phyloP scores from a whole-genome alignment of 192 early-diverging fungal genomes.

The Podila horticola region DNA sequence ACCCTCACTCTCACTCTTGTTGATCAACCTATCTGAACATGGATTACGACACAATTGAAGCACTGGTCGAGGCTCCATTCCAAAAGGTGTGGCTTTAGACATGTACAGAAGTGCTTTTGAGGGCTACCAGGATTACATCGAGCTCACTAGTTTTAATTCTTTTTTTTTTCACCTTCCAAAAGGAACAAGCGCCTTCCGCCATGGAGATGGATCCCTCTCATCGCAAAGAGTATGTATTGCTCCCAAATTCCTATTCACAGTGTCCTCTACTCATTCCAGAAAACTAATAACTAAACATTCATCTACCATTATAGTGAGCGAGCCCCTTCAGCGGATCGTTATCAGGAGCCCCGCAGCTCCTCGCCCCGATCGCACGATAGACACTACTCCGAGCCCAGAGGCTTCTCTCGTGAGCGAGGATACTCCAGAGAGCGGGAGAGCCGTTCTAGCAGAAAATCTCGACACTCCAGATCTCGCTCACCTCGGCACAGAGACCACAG shows the following conservation, averaged over 20 bases:
- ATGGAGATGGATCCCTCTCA: conserved; percentile 27
- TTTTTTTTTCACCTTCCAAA: conserved; percentile 8
- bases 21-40: conserved; percentile 6
- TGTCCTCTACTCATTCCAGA: neutral
- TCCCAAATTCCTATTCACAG: neutral
- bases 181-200: conserved; percentile 18
- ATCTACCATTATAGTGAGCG: conserved; percentile 12
- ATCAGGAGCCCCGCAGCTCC: conserved; percentile 25
- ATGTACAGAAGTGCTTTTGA: neutral
- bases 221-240: conserved; percentile 23
- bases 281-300: neutral
- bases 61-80: conserved; percentile 71
- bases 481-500: conserved; percentile 33
- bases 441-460: conserved; percentile 1
- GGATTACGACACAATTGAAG: conserved; percentile 60
- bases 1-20: neutral
- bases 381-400: conserved; percentile 49
- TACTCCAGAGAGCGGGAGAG: conserved; percentile 50
- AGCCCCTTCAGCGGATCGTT: conserved; percentile 22
- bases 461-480: conserved; percentile 32
- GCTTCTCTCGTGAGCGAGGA: conserved; percentile 19
- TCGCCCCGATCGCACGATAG: conserved; percentile 54
- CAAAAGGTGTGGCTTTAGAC: conserved; percentile 54
- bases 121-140: neutral
- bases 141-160: neutral